These are phyloP conservation scores for Staphylotrichum longicolle DNA, from an alignment of 495 filamentous ascomycete species.

Conservation along the genomic window DNA sequence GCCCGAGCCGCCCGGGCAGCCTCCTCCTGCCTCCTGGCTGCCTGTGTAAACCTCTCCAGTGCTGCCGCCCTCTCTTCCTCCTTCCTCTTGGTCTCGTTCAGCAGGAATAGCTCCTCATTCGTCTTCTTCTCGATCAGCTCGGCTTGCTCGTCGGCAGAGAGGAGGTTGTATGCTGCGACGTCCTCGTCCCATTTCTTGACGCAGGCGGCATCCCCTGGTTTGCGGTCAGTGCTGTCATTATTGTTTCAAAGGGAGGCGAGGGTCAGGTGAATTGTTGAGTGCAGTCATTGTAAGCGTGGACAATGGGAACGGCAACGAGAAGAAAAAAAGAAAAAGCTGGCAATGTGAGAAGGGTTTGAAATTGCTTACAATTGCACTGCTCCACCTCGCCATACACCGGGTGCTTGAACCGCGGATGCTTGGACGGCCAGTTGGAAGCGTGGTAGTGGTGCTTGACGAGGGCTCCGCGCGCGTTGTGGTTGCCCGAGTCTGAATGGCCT, in stretches of 20 bases:
- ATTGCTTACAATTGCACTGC: conserved; percentile 50
- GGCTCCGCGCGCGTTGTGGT: conserved; percentile 54
- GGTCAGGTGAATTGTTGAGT: too few relatives aligned
- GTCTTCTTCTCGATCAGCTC: conserved; percentile 41
- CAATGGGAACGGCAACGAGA: too few relatives aligned
- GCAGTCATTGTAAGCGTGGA: too few relatives aligned
- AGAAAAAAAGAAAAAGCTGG: too few relatives aligned
- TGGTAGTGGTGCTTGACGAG: conserved; percentile 64
- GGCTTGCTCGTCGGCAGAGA: conserved; percentile 46
- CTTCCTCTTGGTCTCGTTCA: not conserved
- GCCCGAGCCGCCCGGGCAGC: too few relatives aligned
- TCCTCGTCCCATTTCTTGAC: conserved; percentile 54
- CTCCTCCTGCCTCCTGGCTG: too few relatives aligned
- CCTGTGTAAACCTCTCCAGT: too few relatives aligned
- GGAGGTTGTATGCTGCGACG: conserved; percentile 44
- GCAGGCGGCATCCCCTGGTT: conserved; percentile 46
- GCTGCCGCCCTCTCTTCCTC: too few relatives aligned
- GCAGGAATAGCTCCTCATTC: not conserved
- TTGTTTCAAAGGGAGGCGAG: too few relatives aligned
- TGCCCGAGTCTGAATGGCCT: conserved; percentile 60
- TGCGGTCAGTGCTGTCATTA: too few relatives aligned
- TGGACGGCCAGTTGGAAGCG: conserved; percentile 56
- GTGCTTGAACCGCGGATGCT: conserved; percentile 56
- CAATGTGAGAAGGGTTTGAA: too few relatives aligned
- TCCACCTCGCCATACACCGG: conserved; percentile 61